A percentile compares a stretch with the other conserved stretches of the same genome.
These are phyloP conservation scores for Erigeron philadelphicus DNA, from an alignment of 140 eudicot species.

Conservation along the genomic window DNA sequence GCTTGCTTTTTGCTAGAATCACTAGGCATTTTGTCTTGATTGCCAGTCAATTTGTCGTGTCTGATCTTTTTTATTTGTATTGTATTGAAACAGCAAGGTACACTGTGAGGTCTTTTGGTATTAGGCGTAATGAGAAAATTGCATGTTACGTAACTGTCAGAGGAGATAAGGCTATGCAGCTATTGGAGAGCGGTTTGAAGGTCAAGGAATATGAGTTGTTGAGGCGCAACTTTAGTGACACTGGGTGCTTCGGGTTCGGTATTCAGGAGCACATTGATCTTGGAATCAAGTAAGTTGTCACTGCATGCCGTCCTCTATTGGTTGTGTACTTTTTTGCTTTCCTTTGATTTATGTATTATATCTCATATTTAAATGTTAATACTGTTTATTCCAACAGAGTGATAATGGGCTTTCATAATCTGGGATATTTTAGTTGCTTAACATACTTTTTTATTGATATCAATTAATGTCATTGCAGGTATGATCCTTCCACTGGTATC, in stretches of 20 bases:
- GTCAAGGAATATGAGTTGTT: conserved; percentile 36
- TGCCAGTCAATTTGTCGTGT: too few species aligned
- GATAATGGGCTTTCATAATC: background rate
- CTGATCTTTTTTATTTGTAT: background rate
- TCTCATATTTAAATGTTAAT: too few species aligned
- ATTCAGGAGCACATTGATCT: conserved; percentile 39
- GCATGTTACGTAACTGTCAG: conserved; percentile 32
- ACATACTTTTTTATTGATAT: background rate
- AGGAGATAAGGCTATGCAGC: conserved; percentile 36
- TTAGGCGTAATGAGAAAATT: conserved; percentile 33
- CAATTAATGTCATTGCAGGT: conserved; percentile 14
- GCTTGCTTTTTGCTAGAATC: too few species aligned
- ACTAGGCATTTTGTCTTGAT: too few species aligned
- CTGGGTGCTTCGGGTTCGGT: conserved; percentile 37
- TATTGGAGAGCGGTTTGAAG: conserved; percentile 36
- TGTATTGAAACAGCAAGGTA: conserved; percentile 41
- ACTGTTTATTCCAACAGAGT: too few species aligned
- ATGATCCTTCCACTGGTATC: conserved; percentile 40
- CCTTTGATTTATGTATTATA: too few species aligned
- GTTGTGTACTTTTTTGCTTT: too few species aligned
- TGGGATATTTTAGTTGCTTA: too few species aligned
- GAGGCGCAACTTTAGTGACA: conserved; percentile 38
- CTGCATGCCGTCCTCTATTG: too few species aligned
- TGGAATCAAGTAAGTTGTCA: conserved; percentile 30
- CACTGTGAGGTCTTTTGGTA: conserved; percentile 48